phyloP scores from a whole-genome alignment of 2,329 filamentous ascomycete species.

The Onygenales sp. region DNA sequence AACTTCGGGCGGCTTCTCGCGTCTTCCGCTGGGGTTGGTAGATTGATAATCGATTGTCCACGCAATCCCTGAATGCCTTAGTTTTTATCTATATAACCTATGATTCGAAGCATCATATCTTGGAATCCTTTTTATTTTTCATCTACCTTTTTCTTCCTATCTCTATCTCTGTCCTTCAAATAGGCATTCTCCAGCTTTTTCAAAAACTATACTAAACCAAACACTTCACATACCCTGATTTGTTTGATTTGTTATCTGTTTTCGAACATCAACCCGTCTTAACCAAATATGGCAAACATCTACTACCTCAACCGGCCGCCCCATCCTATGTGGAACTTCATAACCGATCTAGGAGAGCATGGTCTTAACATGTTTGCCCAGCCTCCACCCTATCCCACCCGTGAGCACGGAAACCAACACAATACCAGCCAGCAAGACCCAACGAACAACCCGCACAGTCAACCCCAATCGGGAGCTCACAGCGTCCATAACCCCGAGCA shows the following conservation, averaged over 20 bases:
- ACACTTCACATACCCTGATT: background rate
- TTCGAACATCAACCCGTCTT: background rate
- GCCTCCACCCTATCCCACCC: constrained; percentile 14
- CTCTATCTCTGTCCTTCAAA: background rate
- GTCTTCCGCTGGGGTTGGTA: background rate
- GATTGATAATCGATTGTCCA: background rate
- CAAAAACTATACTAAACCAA: no score
- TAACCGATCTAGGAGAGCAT: constrained; percentile 41
- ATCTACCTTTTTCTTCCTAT: background rate
- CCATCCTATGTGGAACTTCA: constrained; percentile 46
- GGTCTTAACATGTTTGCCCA: constrained; percentile 31
- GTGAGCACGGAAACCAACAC: constrained; percentile 15
- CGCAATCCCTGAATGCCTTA: background rate
- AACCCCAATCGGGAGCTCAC: background rate
- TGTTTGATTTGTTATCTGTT: background rate
- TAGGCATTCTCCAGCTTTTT: no score
- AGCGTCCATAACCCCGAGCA: background rate
- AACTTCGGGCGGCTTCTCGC: background rate
- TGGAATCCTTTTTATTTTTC: background rate
- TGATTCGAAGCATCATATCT: background rate
- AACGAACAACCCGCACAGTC: background rate
- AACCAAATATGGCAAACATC: constrained; percentile 42
- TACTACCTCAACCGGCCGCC: constrained; percentile 42
- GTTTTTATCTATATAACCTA: background rate
- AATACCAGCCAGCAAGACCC: background rate